Base-by-base conservation (phyloP, 2,329 filamentous ascomycete species). In the Fusarium nelsonii region DNA sequence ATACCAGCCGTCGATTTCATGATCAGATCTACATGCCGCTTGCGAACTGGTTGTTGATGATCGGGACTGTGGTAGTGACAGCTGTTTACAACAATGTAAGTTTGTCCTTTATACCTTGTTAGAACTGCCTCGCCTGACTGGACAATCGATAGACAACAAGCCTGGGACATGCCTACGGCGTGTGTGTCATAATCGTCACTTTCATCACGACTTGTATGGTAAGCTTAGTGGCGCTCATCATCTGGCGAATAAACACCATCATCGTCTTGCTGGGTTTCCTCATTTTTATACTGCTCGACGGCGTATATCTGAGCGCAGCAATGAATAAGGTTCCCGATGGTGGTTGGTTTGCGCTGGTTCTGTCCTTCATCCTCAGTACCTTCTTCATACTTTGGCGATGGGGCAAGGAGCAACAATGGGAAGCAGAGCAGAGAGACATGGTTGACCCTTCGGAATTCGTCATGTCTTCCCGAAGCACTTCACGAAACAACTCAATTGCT, bases 141-240 rank as follows among this genome's bases (percentile, higher is more conserved):
- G 12, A 14, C 26, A 40, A 15, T 14, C 26, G 23, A 26, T 44
- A 77, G 84, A 91, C 90, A 1, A 91, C 88, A 1, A 84, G 84
- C 57, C 84, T 93, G 0, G 91, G 91, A 26, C 88, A 93, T 72
- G 91, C 91, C 0, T 94, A 94, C 71, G 91, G 92, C 39, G 89
- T 92, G 9, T 94, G 92, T 69, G 92, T 94, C 75, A 92, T 94
- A 71, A 87, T 92, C 49, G 92, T 94, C 43, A 92, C 91, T 0
- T 92, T 94, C 75, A 89, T 94, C 73, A 91, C 90, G 56, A 94
- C 91, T 0, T 90, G 86, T 76, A 89, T 95, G 84, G 89, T 93
- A 2, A 86, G 90, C 0, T 81, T 94, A 2, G 90, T 91, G 2
- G 89, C 91, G 0, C 83, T 94, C 4, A 83, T 94, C 37, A 89